Evolutionary conservation across 768 basidiomycete genomes (phyloP), one percentile per base, ranked within the genome.

Genomic region (Pleurotus salmoneostramineus): DNA sequence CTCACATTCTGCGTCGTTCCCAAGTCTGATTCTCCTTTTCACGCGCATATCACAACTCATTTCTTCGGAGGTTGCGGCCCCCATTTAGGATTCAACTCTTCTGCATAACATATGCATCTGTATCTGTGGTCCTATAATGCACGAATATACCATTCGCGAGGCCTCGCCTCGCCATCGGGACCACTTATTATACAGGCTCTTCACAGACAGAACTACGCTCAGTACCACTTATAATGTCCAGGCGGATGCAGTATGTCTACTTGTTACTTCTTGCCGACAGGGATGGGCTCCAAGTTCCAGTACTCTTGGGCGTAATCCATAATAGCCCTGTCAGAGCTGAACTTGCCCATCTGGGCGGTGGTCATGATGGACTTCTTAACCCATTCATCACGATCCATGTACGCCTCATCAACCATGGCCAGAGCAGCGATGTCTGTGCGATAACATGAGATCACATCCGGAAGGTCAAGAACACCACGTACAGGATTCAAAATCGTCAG

Each of bases 401-500:
- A 98, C 0, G 90, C 91, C 63, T 91, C 84, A 66, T 99, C 95
- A 40, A 97, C 91, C 83, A 96, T 88, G 43, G 72, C 74, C 58
- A 94, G 78, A 5, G 95, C 94, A 60, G 84, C 81, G 62, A 97
- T 83, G 70, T 96, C 89, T 89, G 45, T 37, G 3, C 32, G 34
- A n/a, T 27, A 10, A 58, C 33, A 47, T 49, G 14, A n/a, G 6
- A 15, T 44, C 33, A 21, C 3, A 17, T 45, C 44, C 6, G 0
- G 17, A 51, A 27, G 35, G 43, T 21, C 4, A 43, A 40, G 74
- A 27, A 1, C 21, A 1, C 21, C 21, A 27, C 87, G 60, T 50
- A 94, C 87, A 96, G 6, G 93, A 94, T 62, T 94, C 91, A 66
- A 98, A 98, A 75, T 98, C 95, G 67, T 98, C 95, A 0, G 91